A percentile compares a stretch with the other conserved stretches of the same genome.
These are phyloP conservation scores for Termitomyces sp. DNA, from an alignment of 768 basidiomycete genomes.

Conservation along the genomic window DNA sequence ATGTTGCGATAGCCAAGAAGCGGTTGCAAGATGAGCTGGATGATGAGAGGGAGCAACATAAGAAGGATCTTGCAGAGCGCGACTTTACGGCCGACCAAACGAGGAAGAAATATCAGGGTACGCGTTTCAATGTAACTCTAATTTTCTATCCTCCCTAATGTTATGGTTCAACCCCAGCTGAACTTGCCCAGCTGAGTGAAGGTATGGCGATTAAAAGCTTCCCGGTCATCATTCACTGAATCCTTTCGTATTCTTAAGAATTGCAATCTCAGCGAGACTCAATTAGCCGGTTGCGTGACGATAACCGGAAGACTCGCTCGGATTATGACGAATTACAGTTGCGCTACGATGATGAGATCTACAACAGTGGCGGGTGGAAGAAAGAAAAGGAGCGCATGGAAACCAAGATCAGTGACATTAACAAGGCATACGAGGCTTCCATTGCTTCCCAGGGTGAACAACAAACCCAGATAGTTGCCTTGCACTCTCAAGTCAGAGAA, in stretches of 20 bases:
- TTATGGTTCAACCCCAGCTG: slow-evolving; percentile 39
- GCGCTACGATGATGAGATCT: slow-evolving; percentile 73
- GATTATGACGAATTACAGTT: slow-evolving; percentile 75
- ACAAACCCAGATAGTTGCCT: slow-evolving; percentile 76
- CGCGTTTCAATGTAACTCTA: neutral
- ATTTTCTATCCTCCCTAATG: neutral
- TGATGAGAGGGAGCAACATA: slow-evolving; percentile 73
- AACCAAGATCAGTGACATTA: slow-evolving; percentile 73
- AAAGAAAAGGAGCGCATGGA: slow-evolving; percentile 87
- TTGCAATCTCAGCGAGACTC: slow-evolving; percentile 75
- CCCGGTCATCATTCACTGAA: neutral
- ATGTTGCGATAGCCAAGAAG: slow-evolving; percentile 59
- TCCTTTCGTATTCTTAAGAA: slow-evolving; percentile 37
- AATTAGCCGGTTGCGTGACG: slow-evolving; percentile 74
- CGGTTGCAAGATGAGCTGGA: slow-evolving; percentile 75
- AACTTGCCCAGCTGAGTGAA: slow-evolving; percentile 77
- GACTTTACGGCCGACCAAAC: slow-evolving; percentile 80
- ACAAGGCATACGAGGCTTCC: slow-evolving; percentile 72
- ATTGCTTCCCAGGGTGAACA: slow-evolving; percentile 73
- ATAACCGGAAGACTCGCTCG: slow-evolving; percentile 73
- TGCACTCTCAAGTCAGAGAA: slow-evolving; percentile 85
- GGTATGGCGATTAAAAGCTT: slow-evolving; percentile 35
- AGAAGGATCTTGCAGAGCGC: slow-evolving; percentile 75
- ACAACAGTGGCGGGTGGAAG: slow-evolving; percentile 78
- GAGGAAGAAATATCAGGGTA: slow-evolving; percentile 84